These are phyloP conservation scores for Thraustochytrium striatum DNA, from an alignment of 352 stramenopile species.

Conservation along the genomic window DNA sequence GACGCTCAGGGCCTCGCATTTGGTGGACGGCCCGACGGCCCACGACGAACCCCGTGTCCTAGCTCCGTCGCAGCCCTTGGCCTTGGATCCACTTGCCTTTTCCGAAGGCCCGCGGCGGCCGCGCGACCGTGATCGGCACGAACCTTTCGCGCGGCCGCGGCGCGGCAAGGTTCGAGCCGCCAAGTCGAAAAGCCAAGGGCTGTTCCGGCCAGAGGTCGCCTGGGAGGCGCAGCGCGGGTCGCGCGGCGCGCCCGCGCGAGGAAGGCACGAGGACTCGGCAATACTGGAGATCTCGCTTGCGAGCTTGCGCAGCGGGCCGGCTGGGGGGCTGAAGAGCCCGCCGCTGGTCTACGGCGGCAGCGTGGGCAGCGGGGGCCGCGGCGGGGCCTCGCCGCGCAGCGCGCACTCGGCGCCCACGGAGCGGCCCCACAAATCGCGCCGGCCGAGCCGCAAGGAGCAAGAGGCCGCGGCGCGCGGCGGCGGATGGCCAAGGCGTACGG, in stretches of 20 bases:
- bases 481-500: conserved; percentile 28
- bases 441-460: background rate
- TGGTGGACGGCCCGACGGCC: too few species aligned
- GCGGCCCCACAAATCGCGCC: background rate
- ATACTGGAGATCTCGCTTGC: too few species aligned
- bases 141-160: too few species aligned
- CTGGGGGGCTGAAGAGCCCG: background rate
- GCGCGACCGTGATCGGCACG: too few species aligned
- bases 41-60: too few species aligned
- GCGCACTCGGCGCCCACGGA: background rate
- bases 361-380: background rate
- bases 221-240: background rate
- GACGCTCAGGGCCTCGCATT: too few species aligned
- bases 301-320: background rate
- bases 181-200: too few species aligned
- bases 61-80: too few species aligned
- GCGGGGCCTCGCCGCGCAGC: background rate
- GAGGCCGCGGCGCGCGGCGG: conserved; percentile 1
- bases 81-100: too few species aligned
- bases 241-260: background rate
- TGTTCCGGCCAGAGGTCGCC: background rate
- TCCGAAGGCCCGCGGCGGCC: too few species aligned
- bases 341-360: background rate
- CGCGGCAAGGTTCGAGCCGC: too few species aligned
- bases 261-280: background rate